Percentiles rank a stretch among this genome's conserved stretches.
Conservation (phyloP, 768 basidiomycete species). For the Tulasnella sp. region DNA sequence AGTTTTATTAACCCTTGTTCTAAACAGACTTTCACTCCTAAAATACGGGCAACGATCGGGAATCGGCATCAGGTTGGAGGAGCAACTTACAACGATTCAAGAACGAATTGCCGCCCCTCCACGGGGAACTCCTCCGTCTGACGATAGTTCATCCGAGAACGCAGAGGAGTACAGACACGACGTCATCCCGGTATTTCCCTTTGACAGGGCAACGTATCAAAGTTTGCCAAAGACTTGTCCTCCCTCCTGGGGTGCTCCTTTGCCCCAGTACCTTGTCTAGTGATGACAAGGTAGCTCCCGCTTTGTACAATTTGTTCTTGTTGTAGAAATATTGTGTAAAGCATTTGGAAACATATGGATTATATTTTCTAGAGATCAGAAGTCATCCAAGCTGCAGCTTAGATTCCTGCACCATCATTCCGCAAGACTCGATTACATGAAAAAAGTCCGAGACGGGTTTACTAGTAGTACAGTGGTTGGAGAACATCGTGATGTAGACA, state of each 20-base stretch:
- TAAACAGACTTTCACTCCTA: slow-evolving; percentile 3
- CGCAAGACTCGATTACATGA: not conserved
- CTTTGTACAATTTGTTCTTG: not conserved
- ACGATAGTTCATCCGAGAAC: not conserved
- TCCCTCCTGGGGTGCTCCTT: not conserved
- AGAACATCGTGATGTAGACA: not conserved
- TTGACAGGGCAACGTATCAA: slow-evolving; percentile 4
- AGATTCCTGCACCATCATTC: not conserved
- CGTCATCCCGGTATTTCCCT: slow-evolving; percentile 20
- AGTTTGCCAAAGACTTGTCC: not conserved
- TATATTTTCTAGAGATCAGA: not conserved
- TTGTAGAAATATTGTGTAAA: not conserved
- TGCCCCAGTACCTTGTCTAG: not conserved
- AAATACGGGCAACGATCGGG: slow-evolving; percentile 19
- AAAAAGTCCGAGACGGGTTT: not conserved
- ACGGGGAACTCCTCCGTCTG: not conserved
- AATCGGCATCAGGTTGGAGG: slow-evolving; percentile 18
- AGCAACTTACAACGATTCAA: slow-evolving; percentile 11
- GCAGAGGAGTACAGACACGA: not conserved
- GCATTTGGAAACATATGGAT: slow-evolving; percentile 11
- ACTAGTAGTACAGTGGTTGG: slow-evolving; percentile 4
- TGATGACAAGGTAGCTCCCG: not conserved
- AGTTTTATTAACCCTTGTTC: not conserved
- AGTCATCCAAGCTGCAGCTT: not conserved
- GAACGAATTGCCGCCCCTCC: not conserved